Evolutionary conservation across 306 rosid genomes (phyloP).

Genomic region (Luffa acutangula): DNA sequence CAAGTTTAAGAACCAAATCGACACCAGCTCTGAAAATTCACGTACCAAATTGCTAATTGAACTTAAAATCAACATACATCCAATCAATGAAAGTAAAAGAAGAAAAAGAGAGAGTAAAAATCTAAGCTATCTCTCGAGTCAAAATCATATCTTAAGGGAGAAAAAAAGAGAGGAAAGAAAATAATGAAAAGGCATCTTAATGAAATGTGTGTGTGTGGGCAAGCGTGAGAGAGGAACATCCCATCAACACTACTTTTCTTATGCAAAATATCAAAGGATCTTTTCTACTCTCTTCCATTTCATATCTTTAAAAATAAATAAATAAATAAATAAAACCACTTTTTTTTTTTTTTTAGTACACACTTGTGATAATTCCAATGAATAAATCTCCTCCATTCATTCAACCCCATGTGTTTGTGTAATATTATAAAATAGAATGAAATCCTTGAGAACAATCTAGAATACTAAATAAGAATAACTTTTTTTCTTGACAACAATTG

Average conservation of each 20-base stretch:
- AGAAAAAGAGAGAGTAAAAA: background rate
- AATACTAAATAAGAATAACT: too few species aligned
- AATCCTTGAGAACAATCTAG: too few species aligned
- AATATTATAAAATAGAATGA: background rate
- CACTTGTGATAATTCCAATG: background rate
- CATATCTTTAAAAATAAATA: background rate
- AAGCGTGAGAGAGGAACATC: conserved; percentile 1
- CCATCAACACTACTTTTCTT: background rate
- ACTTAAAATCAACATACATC: too few species aligned
- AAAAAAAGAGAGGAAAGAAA: background rate
- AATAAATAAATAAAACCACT: background rate
- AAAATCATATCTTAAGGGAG: background rate
- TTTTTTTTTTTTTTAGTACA: background rate
- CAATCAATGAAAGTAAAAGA: background rate
- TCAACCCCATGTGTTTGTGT: background rate
- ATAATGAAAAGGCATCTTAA: background rate
- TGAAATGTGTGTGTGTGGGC: background rate
- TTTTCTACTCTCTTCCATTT: background rate
- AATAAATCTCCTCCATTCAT: background rate
- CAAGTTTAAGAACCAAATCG: too few species aligned
- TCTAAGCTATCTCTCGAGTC: background rate
- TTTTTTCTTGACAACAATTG: too few species aligned
- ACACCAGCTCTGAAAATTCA: too few species aligned
- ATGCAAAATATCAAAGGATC: background rate
- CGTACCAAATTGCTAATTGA: too few species aligned